These are phyloP conservation scores for Sordariomycetes sp. DNA, from an alignment of 2,329 filamentous ascomycete genomes.

Conservation along the genomic window DNA sequence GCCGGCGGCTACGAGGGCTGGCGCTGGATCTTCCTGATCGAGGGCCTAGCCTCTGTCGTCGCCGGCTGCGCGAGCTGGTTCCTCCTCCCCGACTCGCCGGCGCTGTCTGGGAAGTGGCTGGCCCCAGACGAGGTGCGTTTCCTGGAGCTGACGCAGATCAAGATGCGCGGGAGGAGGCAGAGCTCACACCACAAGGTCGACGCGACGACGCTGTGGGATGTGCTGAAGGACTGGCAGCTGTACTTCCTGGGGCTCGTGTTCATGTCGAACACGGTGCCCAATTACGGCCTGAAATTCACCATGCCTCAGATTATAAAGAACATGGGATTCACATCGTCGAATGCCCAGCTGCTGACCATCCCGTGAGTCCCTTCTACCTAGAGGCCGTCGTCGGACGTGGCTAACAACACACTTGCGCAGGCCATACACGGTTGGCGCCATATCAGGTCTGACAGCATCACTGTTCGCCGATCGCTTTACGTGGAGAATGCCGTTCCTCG, in stretches of 20 bases:
- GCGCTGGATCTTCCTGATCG: conserved; percentile 44
- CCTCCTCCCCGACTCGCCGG: conserved; percentile 58
- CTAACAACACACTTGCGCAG: background rate
- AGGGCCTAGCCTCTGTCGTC: conserved; percentile 47
- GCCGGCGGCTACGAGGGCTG: conserved; percentile 14
- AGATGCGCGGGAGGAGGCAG: conserved; percentile 23
- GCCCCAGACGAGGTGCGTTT: conserved; percentile 38
- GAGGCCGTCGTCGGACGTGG: background rate
- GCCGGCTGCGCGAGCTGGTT: conserved; percentile 49
- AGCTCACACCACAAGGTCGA: conserved; percentile 26
- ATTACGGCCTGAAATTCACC: conserved; percentile 40
- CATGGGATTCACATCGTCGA: conserved; percentile 21
- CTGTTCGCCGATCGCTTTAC: background rate
- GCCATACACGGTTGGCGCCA: background rate
- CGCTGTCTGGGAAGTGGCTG: conserved; percentile 53
- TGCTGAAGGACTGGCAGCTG: conserved; percentile 55
- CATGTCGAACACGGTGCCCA: conserved; percentile 17
- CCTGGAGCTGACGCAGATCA: background rate
- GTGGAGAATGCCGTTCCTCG: background rate
- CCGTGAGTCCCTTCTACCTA: background rate
- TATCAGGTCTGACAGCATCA: background rate
- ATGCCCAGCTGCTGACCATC: conserved; percentile 15
- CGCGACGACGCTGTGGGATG: conserved; percentile 60
- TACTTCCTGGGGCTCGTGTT: conserved; percentile 34
- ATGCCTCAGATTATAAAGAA: conserved; percentile 43